Base-by-base conservation (phyloP, 768 basidiomycete genomes). In the Lentinula lateritia region DNA sequence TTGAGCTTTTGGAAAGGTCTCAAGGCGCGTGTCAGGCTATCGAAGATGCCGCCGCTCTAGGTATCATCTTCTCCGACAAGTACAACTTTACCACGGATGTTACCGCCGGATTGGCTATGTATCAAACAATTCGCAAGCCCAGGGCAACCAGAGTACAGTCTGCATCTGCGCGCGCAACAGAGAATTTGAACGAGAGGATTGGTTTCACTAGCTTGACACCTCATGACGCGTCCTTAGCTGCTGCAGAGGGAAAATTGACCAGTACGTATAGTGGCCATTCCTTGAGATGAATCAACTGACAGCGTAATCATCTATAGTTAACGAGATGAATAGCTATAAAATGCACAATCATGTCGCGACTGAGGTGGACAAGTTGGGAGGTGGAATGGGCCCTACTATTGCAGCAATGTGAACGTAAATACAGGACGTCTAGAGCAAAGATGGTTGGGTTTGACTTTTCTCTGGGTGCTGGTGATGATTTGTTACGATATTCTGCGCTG, bases 21-120 rank as follows among this genome's bases (percentile, higher is more conserved):
- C 72, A 72, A 50, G 72, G 72, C 10, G 73, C 72, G 38, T 71
- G 69, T 55, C 69, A 70, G 52, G 73, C 72, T 1, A 70, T 70
- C 56, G 73, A 74, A 61, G 73, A 73, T 53, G 73, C 73, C n/a
- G 73, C 68, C 1, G 71, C 72, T 4, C 68, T 74, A 6, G 71
- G 70, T 5, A 66, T 74, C 53, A 69, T 74, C 45, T 72, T 74
- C 58, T 72, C 71, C 10, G 59, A 63, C 23, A 69, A 70, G 50
- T 69, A 71, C 59, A 53, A 61, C 41, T 71, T 69, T 61, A 69
- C 69, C 35, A 45, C 64, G 16, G 65, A 74, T 55, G 60, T 72
- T 16, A 42, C 52, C 15, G 65, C 62, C 23, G 71, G 73, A 16
- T 60, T 74, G 16, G 66, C 62, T 20, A 50, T 72, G 43, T 74